Evolutionary conservation across 2,329 filamentous ascomycete species (phyloP).

Genomic region (Pseudogymnoascus sp.): DNA sequence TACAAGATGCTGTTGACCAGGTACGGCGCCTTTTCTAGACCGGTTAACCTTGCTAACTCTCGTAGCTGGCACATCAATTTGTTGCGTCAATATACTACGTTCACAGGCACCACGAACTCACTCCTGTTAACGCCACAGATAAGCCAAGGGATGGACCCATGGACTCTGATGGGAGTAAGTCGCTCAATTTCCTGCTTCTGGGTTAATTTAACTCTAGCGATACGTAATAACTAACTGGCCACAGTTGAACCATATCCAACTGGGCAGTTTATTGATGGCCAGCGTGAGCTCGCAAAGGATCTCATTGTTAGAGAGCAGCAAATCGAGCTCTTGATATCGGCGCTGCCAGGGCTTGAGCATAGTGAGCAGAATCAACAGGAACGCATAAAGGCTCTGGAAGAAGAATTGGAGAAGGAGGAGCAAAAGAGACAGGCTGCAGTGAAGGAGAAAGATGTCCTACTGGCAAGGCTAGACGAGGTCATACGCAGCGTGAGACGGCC

Average conservation of each 20-base stretch:
- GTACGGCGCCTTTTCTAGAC: conserved; percentile 35
- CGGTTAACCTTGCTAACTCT: conserved; percentile 17
- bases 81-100: conserved; percentile 59
- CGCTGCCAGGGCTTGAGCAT: conserved; percentile 66
- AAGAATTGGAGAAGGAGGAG: conserved; percentile 55
- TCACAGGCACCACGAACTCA: conserved; percentile 58
- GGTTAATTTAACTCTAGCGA: not conserved
- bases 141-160: conserved; percentile 51
- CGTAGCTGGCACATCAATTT: conserved; percentile 58
- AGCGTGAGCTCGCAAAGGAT: conserved; percentile 66
- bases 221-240: conserved; percentile 13
- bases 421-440: conserved; percentile 53
- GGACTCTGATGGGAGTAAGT: conserved; percentile 23
- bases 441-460: conserved; percentile 52
- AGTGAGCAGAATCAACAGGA: conserved; percentile 69
- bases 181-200: conserved; percentile 19
- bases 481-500: conserved; percentile 52
- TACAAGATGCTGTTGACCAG: conserved; percentile 79
- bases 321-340: conserved; percentile 68
- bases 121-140: conserved; percentile 48
- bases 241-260: conserved; percentile 52
- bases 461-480: conserved; percentile 51
- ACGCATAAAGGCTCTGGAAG: conserved; percentile 55
- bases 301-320: conserved; percentile 74
- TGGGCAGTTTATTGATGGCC: conserved; percentile 56